These are phyloP conservation scores for Priceomyces carsonii DNA, from an alignment of 805 yeast genomes.

Conservation along the genomic window DNA sequence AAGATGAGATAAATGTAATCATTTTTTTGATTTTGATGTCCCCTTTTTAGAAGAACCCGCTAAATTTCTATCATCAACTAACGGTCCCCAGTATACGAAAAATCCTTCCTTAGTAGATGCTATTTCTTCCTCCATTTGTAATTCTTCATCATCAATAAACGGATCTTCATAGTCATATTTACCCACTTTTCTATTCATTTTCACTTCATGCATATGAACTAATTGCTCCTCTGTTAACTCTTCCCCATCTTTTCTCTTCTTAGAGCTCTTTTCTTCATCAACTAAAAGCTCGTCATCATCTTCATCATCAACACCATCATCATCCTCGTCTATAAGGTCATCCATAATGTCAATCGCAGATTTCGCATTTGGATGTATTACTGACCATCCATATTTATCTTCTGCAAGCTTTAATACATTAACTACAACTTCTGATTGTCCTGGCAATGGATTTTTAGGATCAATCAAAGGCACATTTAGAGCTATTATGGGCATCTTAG, in stretches of 20 bases:
- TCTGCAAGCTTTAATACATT: constrained; percentile 76
- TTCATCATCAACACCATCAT: constrained; percentile 28
- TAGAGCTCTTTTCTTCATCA: constrained; percentile 14
- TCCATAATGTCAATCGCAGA: constrained; percentile 54
- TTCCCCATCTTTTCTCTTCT: constrained; percentile 21
- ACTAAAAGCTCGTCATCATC: constrained; percentile 31
- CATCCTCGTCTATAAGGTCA: constrained; percentile 32
- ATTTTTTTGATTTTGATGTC: constrained; percentile 25
- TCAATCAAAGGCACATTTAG: constrained; percentile 53
- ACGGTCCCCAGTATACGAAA: constrained; percentile 91
- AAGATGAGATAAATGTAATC: too few relatives aligned
- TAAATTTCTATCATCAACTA: constrained; percentile 53
- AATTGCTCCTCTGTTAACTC: constrained; percentile 43
- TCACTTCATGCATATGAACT: constrained; percentile 43
- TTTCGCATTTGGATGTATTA: constrained; percentile 65
- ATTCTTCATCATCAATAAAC: constrained; percentile 92
- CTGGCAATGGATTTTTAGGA: constrained; percentile 50
- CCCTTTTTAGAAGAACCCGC: constrained; percentile 23
- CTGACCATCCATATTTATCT: constrained; percentile 80
- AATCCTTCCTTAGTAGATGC: constrained; percentile 94
- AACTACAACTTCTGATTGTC: constrained; percentile 63
- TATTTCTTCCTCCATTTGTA: constrained; percentile 89
- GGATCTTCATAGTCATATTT: constrained; percentile 93
- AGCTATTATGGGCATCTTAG: constrained; percentile 50
- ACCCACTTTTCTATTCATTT: constrained; percentile 74